Evolutionary conservation across 2,329 filamentous ascomycete genomes (phyloP).

Genomic region (Sordariomycetes sp.): DNA sequence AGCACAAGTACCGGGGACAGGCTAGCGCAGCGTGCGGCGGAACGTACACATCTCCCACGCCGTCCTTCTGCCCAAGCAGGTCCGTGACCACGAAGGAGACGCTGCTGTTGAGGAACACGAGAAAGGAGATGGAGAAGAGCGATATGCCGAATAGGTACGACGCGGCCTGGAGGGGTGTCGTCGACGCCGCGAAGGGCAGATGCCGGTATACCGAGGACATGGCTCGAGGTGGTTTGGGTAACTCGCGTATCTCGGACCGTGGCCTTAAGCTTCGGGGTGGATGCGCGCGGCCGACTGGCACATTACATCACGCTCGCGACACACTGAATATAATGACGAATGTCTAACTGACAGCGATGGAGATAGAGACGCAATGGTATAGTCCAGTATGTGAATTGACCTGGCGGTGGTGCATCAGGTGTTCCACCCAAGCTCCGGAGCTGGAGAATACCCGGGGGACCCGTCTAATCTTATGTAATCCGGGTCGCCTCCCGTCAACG

Average conservation of each 20-base stretch:
- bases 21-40: not conserved
- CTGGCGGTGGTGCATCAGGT: not conserved
- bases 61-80: conserved; percentile 58
- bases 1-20: not conserved
- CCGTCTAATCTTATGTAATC: not conserved
- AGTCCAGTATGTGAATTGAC: not conserved
- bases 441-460: not conserved
- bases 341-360: not conserved
- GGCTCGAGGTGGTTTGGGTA: not conserved
- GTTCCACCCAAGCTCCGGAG: not conserved
- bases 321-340: not conserved
- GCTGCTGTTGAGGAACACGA: conserved; percentile 78
- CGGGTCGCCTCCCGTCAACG: not conserved
- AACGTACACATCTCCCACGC: conserved; percentile 53
- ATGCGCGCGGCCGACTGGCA: not conserved
- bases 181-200: conserved; percentile 45
- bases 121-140: conserved; percentile 78
- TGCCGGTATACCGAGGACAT: conserved; percentile 27
- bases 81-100: conserved; percentile 79
- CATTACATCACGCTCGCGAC: not conserved
- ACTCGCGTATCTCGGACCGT: not conserved
- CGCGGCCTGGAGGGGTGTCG: conserved; percentile 47
- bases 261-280: not conserved
- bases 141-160: conserved; percentile 74
- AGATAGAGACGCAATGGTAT: not conserved